Base-by-base conservation (phyloP, 352 stramenopile species). In the Peronosclerospora sorghi region DNA sequence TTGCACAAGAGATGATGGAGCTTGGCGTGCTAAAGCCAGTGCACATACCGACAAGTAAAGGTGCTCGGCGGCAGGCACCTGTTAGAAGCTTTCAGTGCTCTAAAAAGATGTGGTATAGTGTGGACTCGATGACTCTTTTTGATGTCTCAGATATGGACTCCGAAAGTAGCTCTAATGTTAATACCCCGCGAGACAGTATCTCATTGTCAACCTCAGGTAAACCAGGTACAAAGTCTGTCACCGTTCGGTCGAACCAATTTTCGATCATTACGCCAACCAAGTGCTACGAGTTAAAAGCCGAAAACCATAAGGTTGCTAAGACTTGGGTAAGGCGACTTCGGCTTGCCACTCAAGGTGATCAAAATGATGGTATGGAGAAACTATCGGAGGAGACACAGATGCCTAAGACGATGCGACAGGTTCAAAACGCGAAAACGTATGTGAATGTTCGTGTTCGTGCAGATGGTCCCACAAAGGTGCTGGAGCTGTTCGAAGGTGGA, bases 401-500 rank as follows among this genome's bases (percentile, higher is more conserved):
- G 41, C 56, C 51, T 4, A 68, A 65, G 32, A 62, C 50, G 8
- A 42, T 48, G 27, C 65, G 65, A 7, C 41, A 76, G 14, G 60
- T 85, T 27, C 74, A 87, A 48, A 73, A 81, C 21, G 78, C 79
- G 0, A 94, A 91, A 51, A 92, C 82, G 5, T 93, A 91, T 35
- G 77, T 94, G 8, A 66, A 86, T 30, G 68, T 92, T 49, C 77
- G 82, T 13, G 69, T 94, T 30, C 73, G 80, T 40, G 83, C 84
- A 20, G 84, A 95, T 56, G 84, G 84, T 0, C 78, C 83, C 4
- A 95, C 83, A 18, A 95, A 94, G 45, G 84, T 95, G 13, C 55
- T 95, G n/a, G 84, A 95, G 47, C 42, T 95, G 2, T 92, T 79
- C 45, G 82, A 95, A 73, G 83, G 79, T 37, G 78, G 78, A 4